Evolutionary conservation across 2,329 filamentous ascomycete species (phyloP).

Genomic region (Aspergillus sp.): DNA sequence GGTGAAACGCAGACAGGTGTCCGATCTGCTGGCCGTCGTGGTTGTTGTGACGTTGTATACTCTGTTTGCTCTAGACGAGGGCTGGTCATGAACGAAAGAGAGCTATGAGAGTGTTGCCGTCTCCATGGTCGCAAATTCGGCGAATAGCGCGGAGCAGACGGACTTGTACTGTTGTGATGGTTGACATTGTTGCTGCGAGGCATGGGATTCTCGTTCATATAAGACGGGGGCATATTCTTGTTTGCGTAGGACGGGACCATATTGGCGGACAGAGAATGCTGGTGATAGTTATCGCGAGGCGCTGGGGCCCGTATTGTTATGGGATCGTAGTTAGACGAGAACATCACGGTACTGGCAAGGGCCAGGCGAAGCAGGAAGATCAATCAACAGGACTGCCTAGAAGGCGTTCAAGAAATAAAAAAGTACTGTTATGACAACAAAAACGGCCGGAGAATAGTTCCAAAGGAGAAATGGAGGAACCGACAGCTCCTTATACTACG

Average conservation of each 20-base stretch:
- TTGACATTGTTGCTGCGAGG: conserved; percentile 5
- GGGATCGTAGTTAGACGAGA: conserved; percentile 22
- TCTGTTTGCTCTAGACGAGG: conserved; percentile 25
- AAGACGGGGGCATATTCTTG: conserved; percentile 14
- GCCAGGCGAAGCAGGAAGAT: conserved; percentile 5
- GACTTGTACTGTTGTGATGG: background rate
- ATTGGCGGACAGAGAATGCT: conserved; percentile 15
- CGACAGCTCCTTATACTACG: conserved; percentile 25
- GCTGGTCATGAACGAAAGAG: conserved; percentile 29
- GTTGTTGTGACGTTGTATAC: conserved; percentile 18
- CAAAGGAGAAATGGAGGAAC: conserved; percentile 19
- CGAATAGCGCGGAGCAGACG: conserved; percentile 17
- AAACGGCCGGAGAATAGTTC: conserved; percentile 1
- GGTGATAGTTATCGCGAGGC: conserved; percentile 10
- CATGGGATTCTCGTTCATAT: conserved; percentile 6
- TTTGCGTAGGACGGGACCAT: conserved; percentile 11
- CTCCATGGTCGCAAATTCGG: conserved; percentile 21
- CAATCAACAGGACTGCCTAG: conserved; percentile 7
- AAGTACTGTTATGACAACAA: background rate
- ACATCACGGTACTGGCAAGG: conserved; percentile 18
- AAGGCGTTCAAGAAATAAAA: background rate
- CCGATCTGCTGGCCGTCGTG: conserved; percentile 21
- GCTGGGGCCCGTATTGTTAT: conserved; percentile 16
- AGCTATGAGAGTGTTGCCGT: conserved; percentile 26
- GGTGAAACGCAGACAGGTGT: conserved; percentile 25